Percentiles rank a stretch among this genome's conserved stretches.
Conservation (phyloP, 352 stramenopile genomes). For the Phytopythium sindhum region DNA sequence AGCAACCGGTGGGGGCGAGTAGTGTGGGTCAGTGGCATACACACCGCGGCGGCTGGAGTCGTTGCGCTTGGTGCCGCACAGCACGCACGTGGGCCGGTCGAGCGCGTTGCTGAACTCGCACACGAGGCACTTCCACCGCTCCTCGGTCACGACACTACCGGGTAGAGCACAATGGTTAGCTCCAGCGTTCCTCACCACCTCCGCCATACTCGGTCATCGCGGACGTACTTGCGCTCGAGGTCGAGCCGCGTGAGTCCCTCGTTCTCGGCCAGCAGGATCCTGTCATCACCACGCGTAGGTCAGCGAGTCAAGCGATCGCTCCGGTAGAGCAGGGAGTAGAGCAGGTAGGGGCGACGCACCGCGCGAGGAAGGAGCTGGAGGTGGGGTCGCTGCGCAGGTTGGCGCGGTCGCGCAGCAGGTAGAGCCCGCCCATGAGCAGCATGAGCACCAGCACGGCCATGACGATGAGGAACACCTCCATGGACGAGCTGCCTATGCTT, state of each 20-base stretch:
- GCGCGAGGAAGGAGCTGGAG: conserved; percentile 42
- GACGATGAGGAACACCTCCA: conserved; percentile 71
- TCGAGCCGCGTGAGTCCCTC: conserved; percentile 68
- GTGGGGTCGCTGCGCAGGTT: conserved; percentile 22
- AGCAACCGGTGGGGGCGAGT: not conserved
- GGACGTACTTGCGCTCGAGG: conserved; percentile 63
- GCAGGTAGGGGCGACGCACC: conserved; percentile 1
- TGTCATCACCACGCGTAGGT: not conserved
- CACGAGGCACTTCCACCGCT: conserved; percentile 75
- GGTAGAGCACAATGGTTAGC: not conserved
- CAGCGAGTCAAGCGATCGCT: not conserved
- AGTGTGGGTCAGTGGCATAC: no score
- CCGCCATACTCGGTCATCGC: not conserved
- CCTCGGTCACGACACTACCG: conserved; percentile 42
- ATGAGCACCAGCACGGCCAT: conserved; percentile 66
- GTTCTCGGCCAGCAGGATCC: conserved; percentile 47
- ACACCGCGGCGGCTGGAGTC: not conserved
- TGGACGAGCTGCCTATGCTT: conserved; percentile 20
- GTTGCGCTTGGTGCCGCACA: conserved; percentile 73
- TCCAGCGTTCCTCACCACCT: not conserved
- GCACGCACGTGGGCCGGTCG: conserved; percentile 53
- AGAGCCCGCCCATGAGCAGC: conserved; percentile 58
- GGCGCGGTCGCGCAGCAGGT: conserved; percentile 56
- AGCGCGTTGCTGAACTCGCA: conserved; percentile 78
- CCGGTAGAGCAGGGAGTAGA: not conserved